Percentiles rank a stretch among this genome's conserved stretches.
Conservation (phyloP, 73 alveolate species). For the Paraurostyla sp. region DNA sequence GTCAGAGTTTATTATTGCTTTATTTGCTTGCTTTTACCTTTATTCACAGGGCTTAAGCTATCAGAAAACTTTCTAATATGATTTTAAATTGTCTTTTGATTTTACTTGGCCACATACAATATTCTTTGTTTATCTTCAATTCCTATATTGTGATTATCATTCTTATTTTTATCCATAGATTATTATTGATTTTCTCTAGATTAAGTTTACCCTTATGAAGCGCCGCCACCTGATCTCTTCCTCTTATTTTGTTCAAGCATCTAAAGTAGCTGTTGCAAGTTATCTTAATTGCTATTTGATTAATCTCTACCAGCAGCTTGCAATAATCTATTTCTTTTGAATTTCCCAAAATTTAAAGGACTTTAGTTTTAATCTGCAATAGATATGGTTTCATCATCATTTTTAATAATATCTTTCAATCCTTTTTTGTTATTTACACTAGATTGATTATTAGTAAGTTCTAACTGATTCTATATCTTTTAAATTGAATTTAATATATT, state of each 20-base stretch:
- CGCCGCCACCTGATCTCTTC: neutral
- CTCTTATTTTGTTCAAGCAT: conserved; percentile 36
- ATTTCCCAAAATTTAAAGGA: conserved; percentile 23
- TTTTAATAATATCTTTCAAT: neutral
- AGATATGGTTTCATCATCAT: too few relatives aligned
- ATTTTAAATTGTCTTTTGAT: too few relatives aligned
- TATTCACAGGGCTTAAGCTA: too few relatives aligned
- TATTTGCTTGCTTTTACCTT: neutral
- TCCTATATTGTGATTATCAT: too few relatives aligned
- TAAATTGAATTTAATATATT: neutral
- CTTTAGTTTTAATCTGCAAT: too few relatives aligned
- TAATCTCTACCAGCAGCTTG: conserved; percentile 9
- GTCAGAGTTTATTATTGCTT: neutral
- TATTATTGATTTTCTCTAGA: neutral
- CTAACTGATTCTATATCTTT: neutral
- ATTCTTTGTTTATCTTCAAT: too few relatives aligned
- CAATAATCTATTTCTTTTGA: conserved; percentile 10
- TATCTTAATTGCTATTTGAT: neutral
- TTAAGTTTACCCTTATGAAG: neutral
- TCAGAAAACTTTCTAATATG: too few relatives aligned
- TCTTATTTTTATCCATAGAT: neutral
- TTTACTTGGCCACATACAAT: too few relatives aligned
- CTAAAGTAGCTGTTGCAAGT: neutral
- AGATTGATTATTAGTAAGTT: neutral
- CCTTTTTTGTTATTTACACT: neutral